Evolutionary conservation across 2,329 filamentous ascomycete genomes (phyloP), one percentile per base, ranked within the genome.

Genomic region (Fusarium torulosum): DNA sequence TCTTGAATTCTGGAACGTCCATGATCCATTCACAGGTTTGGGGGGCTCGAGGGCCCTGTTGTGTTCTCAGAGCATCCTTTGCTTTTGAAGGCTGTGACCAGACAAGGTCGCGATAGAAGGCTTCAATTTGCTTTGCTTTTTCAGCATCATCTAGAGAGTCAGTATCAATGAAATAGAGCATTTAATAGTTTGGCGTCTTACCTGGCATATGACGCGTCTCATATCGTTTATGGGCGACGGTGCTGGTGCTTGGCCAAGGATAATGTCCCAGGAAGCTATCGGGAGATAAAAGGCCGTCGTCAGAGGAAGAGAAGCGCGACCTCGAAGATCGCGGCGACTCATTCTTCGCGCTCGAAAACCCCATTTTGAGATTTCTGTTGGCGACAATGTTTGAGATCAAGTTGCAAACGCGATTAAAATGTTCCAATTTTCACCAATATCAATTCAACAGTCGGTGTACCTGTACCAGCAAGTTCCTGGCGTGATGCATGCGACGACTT

Each of bases 1-100:
- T 55, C 37, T 43, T 43, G 14, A 66, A 23, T 43, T 66, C 54
- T 19, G 44, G 40, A 2, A n/a, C 49, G 15, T 49, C 41, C 47
- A 65, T 54, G 17, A 65, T 60, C 60, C 60, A 65, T 65, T 65
- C 60, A 33, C 60, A 65, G 17, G 60, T 65, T 27, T 59, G 35
- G 21, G 46, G 53, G 4, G 53, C 62, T 11, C 53, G 37, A 25
- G 62, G 49, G 13, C 62, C 61, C n/a, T 61, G 61, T 29, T 66
- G 40, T 5, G 44, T 45, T 50, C 51, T 65, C 27, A 65, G 54
- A 13, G 54, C 60, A 65, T 65, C 53, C 40, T 65, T 65, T 31
- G 38, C 43, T 29, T 46, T 41, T 23, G 47, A 54, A 29, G 60
- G 62, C 42, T 65, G 43, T 13, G 54, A 65, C 62, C 62, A 65